phyloP scores from a whole-genome alignment of 345 rosid species.

The Cardiospermum halicacabum region DNA sequence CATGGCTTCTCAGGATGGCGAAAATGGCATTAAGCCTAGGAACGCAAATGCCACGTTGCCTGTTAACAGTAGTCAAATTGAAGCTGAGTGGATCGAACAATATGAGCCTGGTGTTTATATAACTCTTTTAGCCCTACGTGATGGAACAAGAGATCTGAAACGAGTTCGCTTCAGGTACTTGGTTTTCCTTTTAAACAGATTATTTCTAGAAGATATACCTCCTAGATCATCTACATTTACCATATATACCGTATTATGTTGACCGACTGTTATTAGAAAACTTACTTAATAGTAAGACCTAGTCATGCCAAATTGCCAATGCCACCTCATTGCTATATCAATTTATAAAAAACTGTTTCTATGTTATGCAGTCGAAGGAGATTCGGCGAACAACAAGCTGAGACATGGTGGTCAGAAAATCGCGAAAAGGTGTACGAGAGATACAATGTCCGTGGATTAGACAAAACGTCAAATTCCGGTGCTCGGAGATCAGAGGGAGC shows the following conservation, averaged over 20 bases:
- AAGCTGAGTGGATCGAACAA: conserved; percentile 95
- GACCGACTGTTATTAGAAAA: not conserved
- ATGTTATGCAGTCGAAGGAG: conserved; percentile 69
- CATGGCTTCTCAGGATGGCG: conserved; percentile 39
- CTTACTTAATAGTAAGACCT: not conserved
- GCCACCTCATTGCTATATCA: no score
- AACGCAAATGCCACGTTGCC: conserved; percentile 44
- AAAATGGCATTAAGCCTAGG: conserved; percentile 45
- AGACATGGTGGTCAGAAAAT: conserved; percentile 97
- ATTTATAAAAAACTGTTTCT: not conserved
- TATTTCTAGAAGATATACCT: not conserved
- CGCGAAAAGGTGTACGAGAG: conserved; percentile 83
- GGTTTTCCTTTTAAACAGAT: not conserved
- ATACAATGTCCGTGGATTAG: conserved; percentile 76
- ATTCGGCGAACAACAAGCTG: conserved; percentile 94
- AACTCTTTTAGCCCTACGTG: conserved; percentile 74
- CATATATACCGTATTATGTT: not conserved
- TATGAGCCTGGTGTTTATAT: conserved; percentile 93
- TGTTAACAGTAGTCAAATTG: conserved; percentile 48
- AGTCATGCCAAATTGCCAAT: no score
- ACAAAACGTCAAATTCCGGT: conserved; percentile 55
- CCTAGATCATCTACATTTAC: not conserved
- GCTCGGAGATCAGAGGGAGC: conserved; percentile 54
- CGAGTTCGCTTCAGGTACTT: conserved; percentile 97
- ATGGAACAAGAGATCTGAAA: conserved; percentile 97